A percentile compares a stretch with the other conserved stretches of the same genome.
These are phyloP conservation scores for Picea glauca DNA, from an alignment of 75 land plant species.

Conservation along the genomic window DNA sequence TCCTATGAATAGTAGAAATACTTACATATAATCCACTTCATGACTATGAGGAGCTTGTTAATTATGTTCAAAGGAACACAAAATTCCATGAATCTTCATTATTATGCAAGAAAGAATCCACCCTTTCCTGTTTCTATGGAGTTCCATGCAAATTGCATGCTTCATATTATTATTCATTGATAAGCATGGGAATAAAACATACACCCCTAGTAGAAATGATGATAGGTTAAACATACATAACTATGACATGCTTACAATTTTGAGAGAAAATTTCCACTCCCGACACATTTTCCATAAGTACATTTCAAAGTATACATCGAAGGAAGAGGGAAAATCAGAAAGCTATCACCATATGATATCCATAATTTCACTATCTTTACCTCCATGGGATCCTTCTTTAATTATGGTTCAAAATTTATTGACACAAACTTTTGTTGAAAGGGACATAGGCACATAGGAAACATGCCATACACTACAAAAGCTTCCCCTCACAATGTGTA, in stretches of 20 bases:
- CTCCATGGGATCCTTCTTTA: fast-evolving
- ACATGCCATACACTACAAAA: neutral
- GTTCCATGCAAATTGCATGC: neutral
- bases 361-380: fast-evolving
- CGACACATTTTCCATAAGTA: neutral
- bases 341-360: neutral
- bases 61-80: neutral
- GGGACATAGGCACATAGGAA: neutral
- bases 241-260: neutral
- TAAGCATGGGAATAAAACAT: neutral
- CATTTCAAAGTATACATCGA: neutral
- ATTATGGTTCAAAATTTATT: no score
- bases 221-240: neutral
- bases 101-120: neutral
- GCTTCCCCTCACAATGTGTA: neutral
- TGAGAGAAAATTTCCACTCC: neutral
- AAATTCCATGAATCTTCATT: neutral
- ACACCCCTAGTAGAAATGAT: neutral
- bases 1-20: neutral
- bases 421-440: no score
- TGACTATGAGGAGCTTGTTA: neutral
- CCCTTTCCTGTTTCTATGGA: neutral
- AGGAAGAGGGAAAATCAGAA: neutral
- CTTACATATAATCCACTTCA: neutral
- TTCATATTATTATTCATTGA: neutral